These are phyloP conservation scores for Candida frijolesensis DNA, from an alignment of 1,139 yeast genomes.

Conservation along the genomic window DNA sequence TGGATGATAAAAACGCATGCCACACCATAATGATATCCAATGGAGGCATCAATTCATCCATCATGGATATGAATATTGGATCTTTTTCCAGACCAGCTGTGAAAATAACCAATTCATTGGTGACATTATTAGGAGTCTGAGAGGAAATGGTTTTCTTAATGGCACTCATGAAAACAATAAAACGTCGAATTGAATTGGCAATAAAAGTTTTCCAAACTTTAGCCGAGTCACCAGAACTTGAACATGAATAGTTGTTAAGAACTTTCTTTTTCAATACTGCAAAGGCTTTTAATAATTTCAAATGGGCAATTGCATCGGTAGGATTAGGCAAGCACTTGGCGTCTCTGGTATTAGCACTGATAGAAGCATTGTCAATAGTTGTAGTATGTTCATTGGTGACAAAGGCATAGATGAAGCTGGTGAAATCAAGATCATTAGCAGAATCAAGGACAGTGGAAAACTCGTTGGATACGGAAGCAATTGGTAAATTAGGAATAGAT, in stretches of 20 bases:
- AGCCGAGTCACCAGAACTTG: conserved; percentile 7
- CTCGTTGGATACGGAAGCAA: neutral
- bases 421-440: neutral
- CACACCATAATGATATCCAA: conserved; percentile 42
- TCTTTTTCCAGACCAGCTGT: neutral
- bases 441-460: neutral
- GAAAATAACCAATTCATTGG: neutral
- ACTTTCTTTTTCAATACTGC: conserved; percentile 23
- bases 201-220: conserved; percentile 31
- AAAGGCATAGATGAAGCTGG: neutral
- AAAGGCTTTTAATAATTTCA: conserved; percentile 33
- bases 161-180: conserved; percentile 26
- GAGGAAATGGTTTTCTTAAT: conserved; percentile 14
- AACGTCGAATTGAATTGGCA: conserved; percentile 31
- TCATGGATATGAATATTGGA: neutral
- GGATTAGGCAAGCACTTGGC: conserved; percentile 1
- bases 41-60: conserved; percentile 24
- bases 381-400: neutral
- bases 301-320: conserved; percentile 23
- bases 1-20: conserved; percentile 28
- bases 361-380: neutral
- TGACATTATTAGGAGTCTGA: neutral
- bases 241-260: neutral
- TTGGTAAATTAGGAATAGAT: neutral
- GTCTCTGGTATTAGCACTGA: neutral